Evolutionary conservation across 345 rosid genomes (phyloP), one percentile per base, ranked within the genome.

Genomic region (Aegle marmelos): DNA sequence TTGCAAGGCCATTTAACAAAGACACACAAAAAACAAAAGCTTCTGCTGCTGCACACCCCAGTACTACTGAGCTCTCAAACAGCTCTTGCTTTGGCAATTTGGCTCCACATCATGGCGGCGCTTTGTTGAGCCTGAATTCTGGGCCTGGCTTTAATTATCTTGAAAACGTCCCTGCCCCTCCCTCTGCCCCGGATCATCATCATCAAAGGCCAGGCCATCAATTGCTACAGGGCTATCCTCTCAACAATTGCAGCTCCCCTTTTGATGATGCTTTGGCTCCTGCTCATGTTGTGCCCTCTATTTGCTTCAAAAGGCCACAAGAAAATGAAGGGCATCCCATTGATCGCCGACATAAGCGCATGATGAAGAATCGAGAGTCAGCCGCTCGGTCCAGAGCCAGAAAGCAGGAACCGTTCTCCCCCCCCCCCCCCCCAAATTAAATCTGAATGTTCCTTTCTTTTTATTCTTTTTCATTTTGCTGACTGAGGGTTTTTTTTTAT

Each of bases 361-460:
- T 75, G 90, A 87, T 90, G 71, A 90, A 88, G 84, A 90, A 88
- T 79, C 80, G 93, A 77, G 93, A 90, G 74, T 88, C 93, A 24
- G 90, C 93, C 7, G 90, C 88, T 50, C 86, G 91, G 62, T 90
- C 90, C 78, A 79, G 93, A 39, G 89, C 90, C n/a, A 82, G 90
- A 72, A 90, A 83, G 78, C 93, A 88, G 89, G 93, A 59, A 80
- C 27, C 58, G 84, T 25, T 58, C 70, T 69, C 21, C 7, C 34
- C 48, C 2, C 36, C 7, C 58, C 30, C 14, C n/a, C 13, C 21
- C 14, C n/a, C n/a, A n/a, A n/a, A 25, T 39, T 14, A 24, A 50
- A 8, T 16, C 72, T 27, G 4, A 14, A 61, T 7, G n/a, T 27
- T 24, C 2, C 27, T 8, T 19, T 19, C 24, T 7, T 53, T 60